These are phyloP conservation scores for Paratinospora sagittata DNA, from an alignment of 164 flowering plant genomes.

Conservation along the genomic window DNA sequence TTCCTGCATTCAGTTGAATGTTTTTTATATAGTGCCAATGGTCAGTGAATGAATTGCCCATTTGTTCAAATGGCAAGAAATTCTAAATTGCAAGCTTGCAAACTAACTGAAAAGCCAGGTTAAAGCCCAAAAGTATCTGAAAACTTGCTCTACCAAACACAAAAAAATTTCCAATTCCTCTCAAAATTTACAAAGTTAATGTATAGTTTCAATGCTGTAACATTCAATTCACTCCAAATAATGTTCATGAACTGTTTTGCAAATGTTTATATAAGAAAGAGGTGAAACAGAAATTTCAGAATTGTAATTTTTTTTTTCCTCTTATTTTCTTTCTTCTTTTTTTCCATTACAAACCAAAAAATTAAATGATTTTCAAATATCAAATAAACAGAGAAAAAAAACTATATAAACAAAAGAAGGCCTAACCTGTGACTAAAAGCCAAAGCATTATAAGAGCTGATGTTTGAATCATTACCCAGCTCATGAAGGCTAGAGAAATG, in stretches of 20 bases:
- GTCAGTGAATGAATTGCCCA: no score
- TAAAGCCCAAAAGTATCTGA: no score
- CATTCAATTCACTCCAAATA: not conserved
- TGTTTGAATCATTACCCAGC: slow-evolving; percentile 52
- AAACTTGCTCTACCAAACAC: no score
- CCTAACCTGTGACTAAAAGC: slow-evolving; percentile 56
- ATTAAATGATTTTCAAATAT: not conserved
- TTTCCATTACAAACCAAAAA: not conserved
- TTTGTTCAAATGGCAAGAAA: no score
- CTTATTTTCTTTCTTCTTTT: not conserved
- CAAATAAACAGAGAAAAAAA: not conserved
- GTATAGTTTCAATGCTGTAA: no score
- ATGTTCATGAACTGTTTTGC: not conserved
- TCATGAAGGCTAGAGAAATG: slow-evolving; percentile 48
- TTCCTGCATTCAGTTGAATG: no score
- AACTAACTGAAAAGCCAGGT: no score
- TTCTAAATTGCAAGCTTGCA: no score
- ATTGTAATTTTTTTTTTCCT: not conserved
- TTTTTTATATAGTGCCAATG: no score
- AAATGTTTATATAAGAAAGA: not conserved
- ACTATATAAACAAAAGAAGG: slow-evolving; percentile 2
- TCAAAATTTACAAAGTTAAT: no score
- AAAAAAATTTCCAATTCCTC: no score
- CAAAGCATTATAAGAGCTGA: slow-evolving; percentile 75
- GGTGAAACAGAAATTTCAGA: not conserved